Base-by-base conservation (phyloP, 2,329 filamentous ascomycete genomes). In the Hymenoscyphus linearis region DNA sequence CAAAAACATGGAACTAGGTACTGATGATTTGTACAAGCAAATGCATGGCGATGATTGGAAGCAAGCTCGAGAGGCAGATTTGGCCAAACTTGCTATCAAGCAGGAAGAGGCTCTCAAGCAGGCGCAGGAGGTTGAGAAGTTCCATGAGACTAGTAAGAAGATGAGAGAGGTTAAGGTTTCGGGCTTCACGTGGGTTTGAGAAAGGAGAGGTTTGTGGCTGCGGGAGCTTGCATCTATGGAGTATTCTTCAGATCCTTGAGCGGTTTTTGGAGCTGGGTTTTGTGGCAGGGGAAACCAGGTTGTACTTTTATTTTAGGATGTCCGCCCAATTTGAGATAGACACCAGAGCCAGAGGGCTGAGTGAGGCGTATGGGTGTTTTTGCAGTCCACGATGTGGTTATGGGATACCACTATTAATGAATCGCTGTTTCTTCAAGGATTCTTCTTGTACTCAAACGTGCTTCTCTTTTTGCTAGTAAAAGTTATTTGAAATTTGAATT, bases 21-120 rank as follows among this genome's bases (percentile, higher is more conserved):
- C 69, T 12, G 64, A 68, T 55, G 63, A 67, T 35, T 34, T 73
- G 9, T 72, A 72, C 47, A 66, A 68, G 58, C 47, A 67, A 14
- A 22, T 72, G 58, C 62, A 69, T 61, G 69, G 66, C 14, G 69
- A 67, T n/a, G 56, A 68, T 16, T 71, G 67, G 68, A 61, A 67
- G 64, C 62, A 64, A 34, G 60, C 64, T 27, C 63, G 64, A 12
- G 62, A 70, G 16, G 18, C 44, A 22, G 65, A 69, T 27, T 26
- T 54, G 3, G 50, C 40, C 4, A 63, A 59, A 13, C 52, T 70
- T 26, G 65, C 61, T 35, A 37, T 50, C 13, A 44, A 62, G 34
- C 68, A 70, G 44, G 56, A 65, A 22, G 50, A 59, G 16, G 60
- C 63, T 25, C 62, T 58, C 6, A 60, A 60, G 25, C 62, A 62